Evolutionary conservation across 2,329 filamentous ascomycete genomes (phyloP).

Genomic region (Coleophoma cylindrospora): DNA sequence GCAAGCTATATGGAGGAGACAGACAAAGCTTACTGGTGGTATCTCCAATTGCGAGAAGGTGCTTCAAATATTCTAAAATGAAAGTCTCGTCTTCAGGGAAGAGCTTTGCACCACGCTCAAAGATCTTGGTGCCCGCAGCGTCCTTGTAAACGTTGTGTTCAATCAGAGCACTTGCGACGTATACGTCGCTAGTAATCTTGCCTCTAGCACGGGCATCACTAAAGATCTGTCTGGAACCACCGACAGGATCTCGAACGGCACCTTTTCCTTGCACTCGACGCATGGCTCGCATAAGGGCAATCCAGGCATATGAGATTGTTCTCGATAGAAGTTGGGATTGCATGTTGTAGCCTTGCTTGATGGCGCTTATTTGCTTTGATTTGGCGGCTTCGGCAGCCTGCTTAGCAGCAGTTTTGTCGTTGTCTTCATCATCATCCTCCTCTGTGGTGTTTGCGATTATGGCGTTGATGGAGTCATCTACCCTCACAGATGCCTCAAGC

Average conservation of each 20-base stretch:
- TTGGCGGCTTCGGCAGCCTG: conserved; percentile 40
- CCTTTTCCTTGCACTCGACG: conserved; percentile 87
- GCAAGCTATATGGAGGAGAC: not conserved
- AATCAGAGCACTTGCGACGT: conserved; percentile 86
- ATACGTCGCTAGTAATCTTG: conserved; percentile 88
- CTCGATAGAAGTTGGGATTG: conserved; percentile 75
- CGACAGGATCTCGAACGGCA: conserved; percentile 33
- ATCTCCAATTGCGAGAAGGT: conserved; percentile 87
- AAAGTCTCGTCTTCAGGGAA: conserved; percentile 94
- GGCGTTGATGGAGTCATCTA: conserved; percentile 29
- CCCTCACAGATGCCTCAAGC: conserved; percentile 43
- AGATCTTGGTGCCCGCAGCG: conserved; percentile 86
- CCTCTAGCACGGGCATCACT: conserved; percentile 82
- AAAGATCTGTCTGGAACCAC: conserved; percentile 81
- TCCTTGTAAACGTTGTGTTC: conserved; percentile 97
- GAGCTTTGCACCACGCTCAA: conserved; percentile 86
- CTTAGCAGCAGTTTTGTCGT: conserved; percentile 12
- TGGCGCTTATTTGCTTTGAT: conserved; percentile 54
- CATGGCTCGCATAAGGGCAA: conserved; percentile 89
- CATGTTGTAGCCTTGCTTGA: conserved; percentile 62
- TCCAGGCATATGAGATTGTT: conserved; percentile 91
- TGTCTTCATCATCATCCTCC: conserved; percentile 35
- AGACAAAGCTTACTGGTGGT: conserved; percentile 69
- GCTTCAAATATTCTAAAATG: conserved; percentile 93
- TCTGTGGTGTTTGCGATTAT: conserved; percentile 44